Conservation (phyloP, 768 basidiomycete species). For the Bullera alba region DNA sequence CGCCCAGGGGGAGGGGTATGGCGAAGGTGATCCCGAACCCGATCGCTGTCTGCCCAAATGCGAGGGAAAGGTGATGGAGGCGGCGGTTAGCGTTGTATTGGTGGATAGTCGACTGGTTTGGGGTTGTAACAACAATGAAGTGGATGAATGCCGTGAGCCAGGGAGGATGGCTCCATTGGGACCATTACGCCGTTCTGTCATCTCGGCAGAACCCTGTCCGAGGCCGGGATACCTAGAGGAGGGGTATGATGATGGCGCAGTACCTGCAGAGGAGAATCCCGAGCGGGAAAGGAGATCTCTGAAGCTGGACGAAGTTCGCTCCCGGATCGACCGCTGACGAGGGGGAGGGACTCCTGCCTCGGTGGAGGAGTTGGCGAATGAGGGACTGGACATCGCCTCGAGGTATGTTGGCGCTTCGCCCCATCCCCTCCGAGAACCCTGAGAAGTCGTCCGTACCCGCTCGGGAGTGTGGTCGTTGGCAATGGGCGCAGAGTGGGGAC, state of each 20-base stretch:
- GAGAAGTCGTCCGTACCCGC: not conserved
- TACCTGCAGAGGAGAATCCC: conserved; percentile 4
- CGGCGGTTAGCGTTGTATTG: not conserved
- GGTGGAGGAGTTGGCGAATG: not conserved
- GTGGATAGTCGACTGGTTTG: conserved; percentile 19
- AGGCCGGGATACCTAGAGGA: not conserved
- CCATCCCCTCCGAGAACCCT: conserved; percentile 18
- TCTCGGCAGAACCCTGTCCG: too few species aligned
- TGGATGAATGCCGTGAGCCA: not conserved
- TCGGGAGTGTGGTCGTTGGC: not conserved
- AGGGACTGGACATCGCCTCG: conserved; percentile 34
- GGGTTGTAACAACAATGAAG: conserved; percentile 30
- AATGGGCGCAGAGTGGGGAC: conserved; percentile 1
- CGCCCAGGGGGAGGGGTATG: conserved; percentile 20
- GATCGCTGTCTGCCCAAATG: not conserved
- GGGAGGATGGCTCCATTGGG: not conserved
- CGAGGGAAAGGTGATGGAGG: not conserved
- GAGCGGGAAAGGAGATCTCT: conserved; percentile 21
- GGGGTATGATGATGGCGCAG: not conserved
- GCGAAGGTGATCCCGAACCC: conserved; percentile 1
- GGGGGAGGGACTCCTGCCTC: conserved; percentile 13
- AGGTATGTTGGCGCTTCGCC: conserved; percentile 38
- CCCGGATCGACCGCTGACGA: conserved; percentile 9
- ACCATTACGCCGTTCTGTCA: conserved; percentile 5
- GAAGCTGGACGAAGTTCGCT: conserved; percentile 29